Evolutionary conservation across 73 alveolate species (phyloP), one percentile per base, ranked within the genome.

Genomic region (Stentor roeselii): DNA sequence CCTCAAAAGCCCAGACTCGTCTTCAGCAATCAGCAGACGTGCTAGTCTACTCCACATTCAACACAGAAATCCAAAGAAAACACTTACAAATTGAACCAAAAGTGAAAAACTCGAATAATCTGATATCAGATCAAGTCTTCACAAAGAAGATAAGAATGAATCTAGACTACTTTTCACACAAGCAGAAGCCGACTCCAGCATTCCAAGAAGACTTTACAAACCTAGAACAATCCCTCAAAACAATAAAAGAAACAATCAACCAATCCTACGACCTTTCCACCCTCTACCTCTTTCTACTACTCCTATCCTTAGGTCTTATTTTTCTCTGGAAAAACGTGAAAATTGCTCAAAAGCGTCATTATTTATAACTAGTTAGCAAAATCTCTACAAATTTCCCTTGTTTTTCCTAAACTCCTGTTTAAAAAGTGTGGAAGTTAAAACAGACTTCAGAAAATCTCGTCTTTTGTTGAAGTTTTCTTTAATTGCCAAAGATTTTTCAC

Each of bases 361-460:
- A 67, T 67, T 60, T 27, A 60, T 60, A 6, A 11, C 15, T 27
- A 2, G 41, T 67, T n/a, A n/a, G n/a, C n/a, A n/a, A n/a, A n/a
- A n/a, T n/a, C n/a, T n/a, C n/a, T n/a, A n/a, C n/a, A n/a, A n/a
- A n/a, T n/a, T n/a, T n/a, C n/a, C n/a, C n/a, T n/a, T n/a, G n/a
- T 67, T 67, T 67, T 40, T 67, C 34, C 80, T 67, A 32, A 30
- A 67, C 34, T 32, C 37, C 42, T 67, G 41, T 67, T 67, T 32
- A 11, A 67, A 67, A 36, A 67, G 41, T 30, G 80, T 67, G 14
- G 80, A 67, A 27, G 37, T 32, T 27, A 67, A 40, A 32, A 67
- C 34, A 11, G 80, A 30, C 34, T 67, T 67, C 80, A 67, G 34
- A 67, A 67, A 67, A 34, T 67, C 80, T 67, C 80, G 37, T 67